Conservation (phyloP, 306 rosid species). For the Erythrophleum fordii region DNA sequence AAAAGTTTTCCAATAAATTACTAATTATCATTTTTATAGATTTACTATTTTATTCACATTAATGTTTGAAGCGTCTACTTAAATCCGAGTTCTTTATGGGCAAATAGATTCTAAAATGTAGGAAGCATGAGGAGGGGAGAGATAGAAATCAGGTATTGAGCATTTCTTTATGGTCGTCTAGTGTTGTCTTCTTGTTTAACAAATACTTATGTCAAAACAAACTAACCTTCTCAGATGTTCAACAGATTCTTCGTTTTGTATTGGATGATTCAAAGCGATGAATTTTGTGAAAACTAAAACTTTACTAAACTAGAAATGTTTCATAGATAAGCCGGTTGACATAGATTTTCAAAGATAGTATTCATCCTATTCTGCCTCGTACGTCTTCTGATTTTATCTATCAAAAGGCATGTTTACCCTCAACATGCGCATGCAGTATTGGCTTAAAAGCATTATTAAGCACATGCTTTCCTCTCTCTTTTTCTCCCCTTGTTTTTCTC, state of each 20-base stretch:
- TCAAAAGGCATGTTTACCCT: conserved; percentile 19
- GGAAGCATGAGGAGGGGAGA: too few species aligned
- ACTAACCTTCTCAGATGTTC: not conserved
- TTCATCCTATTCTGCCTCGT: not conserved
- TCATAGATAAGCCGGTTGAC: not conserved
- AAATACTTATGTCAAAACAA: not conserved
- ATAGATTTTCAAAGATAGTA: conserved; percentile 5
- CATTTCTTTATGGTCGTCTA: too few species aligned
- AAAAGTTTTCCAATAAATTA: not conserved
- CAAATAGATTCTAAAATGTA: not conserved
- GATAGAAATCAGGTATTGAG: too few species aligned
- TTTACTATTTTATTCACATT: not conserved
- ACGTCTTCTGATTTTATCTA: conserved; percentile 6
- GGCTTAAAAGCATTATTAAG: conserved; percentile 24
- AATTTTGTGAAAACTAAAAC: conserved; percentile 22
- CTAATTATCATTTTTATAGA: conserved; percentile 12
- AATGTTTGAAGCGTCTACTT: not conserved
- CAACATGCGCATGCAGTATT: not conserved
- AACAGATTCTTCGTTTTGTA: conserved; percentile 23
- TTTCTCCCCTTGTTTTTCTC: conserved; percentile 26
- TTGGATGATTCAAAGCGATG: conserved; percentile 30
- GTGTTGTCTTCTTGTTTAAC: not conserved
- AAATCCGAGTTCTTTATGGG: not conserved
- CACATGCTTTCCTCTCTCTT: not conserved
- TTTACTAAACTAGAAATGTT: conserved; percentile 24